A percentile compares a stretch with the other conserved stretches of the same genome.
phyloP scores from a whole-genome alignment of 805 yeast genomes.

The Jamesozyma spencerorum region DNA sequence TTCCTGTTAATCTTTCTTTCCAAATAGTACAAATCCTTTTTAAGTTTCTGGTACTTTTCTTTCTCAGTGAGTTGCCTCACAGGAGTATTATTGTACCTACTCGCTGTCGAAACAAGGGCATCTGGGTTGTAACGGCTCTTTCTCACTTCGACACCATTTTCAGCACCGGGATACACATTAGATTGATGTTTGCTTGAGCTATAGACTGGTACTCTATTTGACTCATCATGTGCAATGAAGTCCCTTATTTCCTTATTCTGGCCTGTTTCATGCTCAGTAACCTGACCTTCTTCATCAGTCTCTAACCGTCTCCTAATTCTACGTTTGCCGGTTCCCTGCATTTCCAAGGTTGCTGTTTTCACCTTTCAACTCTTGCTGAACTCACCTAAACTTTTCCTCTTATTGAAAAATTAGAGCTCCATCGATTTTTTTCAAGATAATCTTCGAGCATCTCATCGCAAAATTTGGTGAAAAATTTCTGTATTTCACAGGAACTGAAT shows the following conservation, averaged over 20 bases:
- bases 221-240: no score
- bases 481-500: not conserved
- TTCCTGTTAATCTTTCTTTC: slow-evolving; percentile 41
- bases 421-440: no score
- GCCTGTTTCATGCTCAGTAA: not conserved
- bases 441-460: slow-evolving; percentile 1
- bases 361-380: not conserved
- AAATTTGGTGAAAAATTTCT: not conserved
- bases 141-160: not conserved
- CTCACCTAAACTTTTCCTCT: not conserved
- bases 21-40: slow-evolving; percentile 39
- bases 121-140: not conserved
- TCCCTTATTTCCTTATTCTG: not conserved
- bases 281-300: not conserved
- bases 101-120: not conserved
- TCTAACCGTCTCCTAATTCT: slow-evolving; percentile 12
- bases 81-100: slow-evolving; percentile 7
- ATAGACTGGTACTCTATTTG: no score
- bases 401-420: not conserved
- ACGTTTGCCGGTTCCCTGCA: slow-evolving; percentile 16
- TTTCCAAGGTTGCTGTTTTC: not conserved
- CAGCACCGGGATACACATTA: not conserved
- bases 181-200: not conserved
- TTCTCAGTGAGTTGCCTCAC: no score
- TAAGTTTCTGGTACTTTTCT: slow-evolving; percentile 35